These are phyloP conservation scores for Coemansia sp. DNA, from an alignment of 192 early-diverging fungal species.

Conservation along the genomic window DNA sequence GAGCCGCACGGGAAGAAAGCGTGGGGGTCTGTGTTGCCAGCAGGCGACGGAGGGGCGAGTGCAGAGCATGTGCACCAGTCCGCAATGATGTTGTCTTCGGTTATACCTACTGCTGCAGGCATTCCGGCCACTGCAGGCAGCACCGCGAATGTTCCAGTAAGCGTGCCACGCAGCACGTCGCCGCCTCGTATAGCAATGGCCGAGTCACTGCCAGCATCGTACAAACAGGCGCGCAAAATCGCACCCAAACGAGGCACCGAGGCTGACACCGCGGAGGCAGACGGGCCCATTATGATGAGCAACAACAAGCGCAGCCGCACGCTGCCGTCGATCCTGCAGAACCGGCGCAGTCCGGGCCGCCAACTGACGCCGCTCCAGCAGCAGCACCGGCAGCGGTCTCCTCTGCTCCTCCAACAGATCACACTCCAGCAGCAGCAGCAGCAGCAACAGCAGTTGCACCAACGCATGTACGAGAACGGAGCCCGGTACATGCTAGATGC, in stretches of 20 bases:
- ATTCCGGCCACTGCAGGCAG: background rate
- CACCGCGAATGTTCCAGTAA: constrained; percentile 28
- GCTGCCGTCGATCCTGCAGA: constrained; percentile 30
- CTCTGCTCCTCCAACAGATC: background rate
- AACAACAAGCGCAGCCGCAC: constrained; percentile 49
- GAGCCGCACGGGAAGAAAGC: background rate
- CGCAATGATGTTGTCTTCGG: background rate
- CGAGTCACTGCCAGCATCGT: constrained; percentile 39
- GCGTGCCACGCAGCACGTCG: constrained; percentile 36
- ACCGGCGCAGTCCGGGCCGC: constrained; percentile 15
- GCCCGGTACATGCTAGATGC: constrained; percentile 13
- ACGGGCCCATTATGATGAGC: constrained; percentile 33
- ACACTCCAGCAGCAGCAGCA: constrained; percentile 10
- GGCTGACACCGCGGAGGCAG: constrained; percentile 19
- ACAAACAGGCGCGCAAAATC: constrained; percentile 30
- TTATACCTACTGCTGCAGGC: background rate
- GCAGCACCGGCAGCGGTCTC: constrained; percentile 16
- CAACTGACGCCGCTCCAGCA: constrained; percentile 9
- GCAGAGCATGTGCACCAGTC: background rate
- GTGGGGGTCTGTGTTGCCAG: background rate
- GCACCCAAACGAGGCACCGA: constrained; percentile 47
- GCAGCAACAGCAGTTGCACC: constrained; percentile 17
- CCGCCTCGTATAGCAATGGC: constrained; percentile 36
- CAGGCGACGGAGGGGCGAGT: background rate
- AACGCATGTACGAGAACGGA: constrained; percentile 16